phyloP scores from a whole-genome alignment of 768 basidiomycete species.

The Myochromella boudieri region DNA sequence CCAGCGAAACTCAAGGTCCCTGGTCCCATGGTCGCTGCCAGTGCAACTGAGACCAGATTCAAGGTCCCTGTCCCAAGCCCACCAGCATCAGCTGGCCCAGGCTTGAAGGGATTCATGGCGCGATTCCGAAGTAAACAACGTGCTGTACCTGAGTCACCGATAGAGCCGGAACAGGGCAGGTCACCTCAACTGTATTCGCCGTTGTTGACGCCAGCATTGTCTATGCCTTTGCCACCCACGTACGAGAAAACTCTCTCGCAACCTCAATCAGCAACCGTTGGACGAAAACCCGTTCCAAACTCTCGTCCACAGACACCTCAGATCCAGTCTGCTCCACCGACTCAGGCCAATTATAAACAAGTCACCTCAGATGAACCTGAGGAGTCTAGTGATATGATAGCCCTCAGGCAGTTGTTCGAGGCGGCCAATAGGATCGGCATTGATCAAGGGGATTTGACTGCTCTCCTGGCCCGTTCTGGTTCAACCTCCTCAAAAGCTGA shows the following conservation, averaged over 20 bases:
- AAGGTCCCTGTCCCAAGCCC: constrained; percentile 59
- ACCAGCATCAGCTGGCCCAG: constrained; percentile 72
- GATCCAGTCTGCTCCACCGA: constrained; percentile 15
- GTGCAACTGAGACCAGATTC: constrained; percentile 53
- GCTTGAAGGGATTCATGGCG: constrained; percentile 79
- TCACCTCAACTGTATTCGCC: constrained; percentile 27
- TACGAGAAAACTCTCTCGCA: constrained; percentile 32
- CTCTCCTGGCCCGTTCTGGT: constrained; percentile 68
- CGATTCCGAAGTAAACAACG: constrained; percentile 62
- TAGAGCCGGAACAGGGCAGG: constrained; percentile 25
- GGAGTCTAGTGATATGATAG: constrained; percentile 28
- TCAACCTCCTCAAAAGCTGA: constrained; percentile 61
- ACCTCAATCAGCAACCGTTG: constrained; percentile 12
- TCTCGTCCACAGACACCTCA: constrained; percentile 20
- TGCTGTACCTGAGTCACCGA: constrained; percentile 31
- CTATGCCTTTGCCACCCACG: constrained; percentile 14
- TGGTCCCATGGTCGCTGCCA: constrained; percentile 33
- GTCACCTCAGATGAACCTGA: constrained; percentile 18
- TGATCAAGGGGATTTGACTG: constrained; percentile 69
- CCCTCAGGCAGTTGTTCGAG: constrained; percentile 69
- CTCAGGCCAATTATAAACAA: constrained; percentile 10
- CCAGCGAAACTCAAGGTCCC: constrained; percentile 35
- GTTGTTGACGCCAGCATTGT: constrained; percentile 21
- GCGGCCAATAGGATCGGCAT: constrained; percentile 76
- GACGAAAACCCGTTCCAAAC: constrained; percentile 28